Evolutionary conservation across 495 filamentous ascomycete species (phyloP).

Genomic region (Lophiostoma macrostomum): DNA sequence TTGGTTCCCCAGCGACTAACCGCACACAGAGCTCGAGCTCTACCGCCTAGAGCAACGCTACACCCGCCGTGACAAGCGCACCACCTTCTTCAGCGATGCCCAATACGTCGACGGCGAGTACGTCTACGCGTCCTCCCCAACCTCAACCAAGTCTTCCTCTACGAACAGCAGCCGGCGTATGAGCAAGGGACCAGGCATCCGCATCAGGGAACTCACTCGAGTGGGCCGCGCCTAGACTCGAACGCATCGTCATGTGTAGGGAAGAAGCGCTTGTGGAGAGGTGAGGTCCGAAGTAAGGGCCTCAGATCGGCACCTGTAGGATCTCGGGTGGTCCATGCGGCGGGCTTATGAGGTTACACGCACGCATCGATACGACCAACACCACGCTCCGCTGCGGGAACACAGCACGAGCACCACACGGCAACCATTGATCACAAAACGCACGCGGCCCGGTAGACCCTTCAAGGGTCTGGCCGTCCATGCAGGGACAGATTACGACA

Average conservation of each 20-base stretch:
- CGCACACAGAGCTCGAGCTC: constrained; percentile 69
- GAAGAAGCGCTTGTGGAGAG: constrained; percentile 2
- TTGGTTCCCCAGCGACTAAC: too few relatives aligned
- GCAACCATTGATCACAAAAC: too few relatives aligned
- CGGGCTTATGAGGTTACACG: constrained; percentile 14
- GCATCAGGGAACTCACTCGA: constrained; percentile 29
- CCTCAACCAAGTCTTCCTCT: constrained; percentile 27
- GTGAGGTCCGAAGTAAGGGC: too few relatives aligned
- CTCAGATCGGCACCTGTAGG: too few relatives aligned
- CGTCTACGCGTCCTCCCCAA: constrained; percentile 53
- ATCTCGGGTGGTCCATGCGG: too few relatives aligned
- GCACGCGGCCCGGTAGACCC: too few relatives aligned
- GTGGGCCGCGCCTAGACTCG: constrained; percentile 4
- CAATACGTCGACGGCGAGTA: constrained; percentile 93
- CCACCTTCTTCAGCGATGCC: constrained; percentile 78
- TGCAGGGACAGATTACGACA: constrained; percentile 14
- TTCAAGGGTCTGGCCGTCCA: too few relatives aligned
- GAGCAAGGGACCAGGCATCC: constrained; percentile 21
- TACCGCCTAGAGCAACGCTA: constrained; percentile 92
- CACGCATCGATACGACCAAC: constrained; percentile 8
- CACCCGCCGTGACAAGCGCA: constrained; percentile 80
- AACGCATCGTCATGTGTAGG: neutral
- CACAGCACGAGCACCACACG: too few relatives aligned
- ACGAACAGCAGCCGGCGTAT: constrained; percentile 22
- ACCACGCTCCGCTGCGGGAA: constrained; percentile 1